Evolutionary conservation across 1,284 basidiomycete genomes (phyloP).

Genomic region (Schizophyllum amplum): DNA sequence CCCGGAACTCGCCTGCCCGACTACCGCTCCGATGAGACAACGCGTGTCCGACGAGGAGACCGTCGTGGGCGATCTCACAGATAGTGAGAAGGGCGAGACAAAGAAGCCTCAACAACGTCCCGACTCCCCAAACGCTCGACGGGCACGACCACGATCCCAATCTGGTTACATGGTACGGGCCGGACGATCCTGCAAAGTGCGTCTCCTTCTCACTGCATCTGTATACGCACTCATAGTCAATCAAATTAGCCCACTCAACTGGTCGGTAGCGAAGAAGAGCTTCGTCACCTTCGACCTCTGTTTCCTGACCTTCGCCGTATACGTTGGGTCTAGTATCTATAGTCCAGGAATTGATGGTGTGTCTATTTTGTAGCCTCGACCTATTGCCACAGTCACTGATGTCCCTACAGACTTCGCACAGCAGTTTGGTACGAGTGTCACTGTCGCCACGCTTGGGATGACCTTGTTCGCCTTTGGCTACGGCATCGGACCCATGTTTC

Average conservation of each 20-base stretch:
- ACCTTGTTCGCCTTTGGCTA: conserved; percentile 28
- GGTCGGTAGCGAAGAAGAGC: conserved; percentile 18
- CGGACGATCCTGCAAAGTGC: conserved; percentile 24
- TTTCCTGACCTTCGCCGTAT: conserved; percentile 52
- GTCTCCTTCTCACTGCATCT: conserved; percentile 7
- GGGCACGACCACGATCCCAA: conserved; percentile 14
- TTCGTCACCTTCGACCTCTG: conserved; percentile 47
- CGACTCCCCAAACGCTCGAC: too few species aligned
- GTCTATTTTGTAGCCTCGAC: background rate
- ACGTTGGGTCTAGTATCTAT: conserved; percentile 29
- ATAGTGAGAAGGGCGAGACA: background rate
- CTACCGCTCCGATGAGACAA: background rate
- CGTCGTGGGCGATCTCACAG: conserved; percentile 6
- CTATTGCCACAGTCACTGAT: background rate
- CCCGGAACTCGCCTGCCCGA: conserved; percentile 5
- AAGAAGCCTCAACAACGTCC: background rate
- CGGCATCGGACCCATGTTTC: conserved; percentile 34
- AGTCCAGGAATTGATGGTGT: conserved; percentile 28
- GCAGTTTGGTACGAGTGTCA: conserved; percentile 41
- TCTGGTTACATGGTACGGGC: conserved; percentile 22
- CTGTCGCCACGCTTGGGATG: conserved; percentile 28
- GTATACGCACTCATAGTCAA: background rate
- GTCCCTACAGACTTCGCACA: conserved; percentile 24
- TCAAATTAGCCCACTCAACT: conserved; percentile 18
- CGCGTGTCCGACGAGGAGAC: conserved; percentile 6